Evolutionary conservation across 176 grass and related monocot genomes (phyloP), one percentile per base, ranked within the genome.

Genomic region (Raddia distichophylla): DNA sequence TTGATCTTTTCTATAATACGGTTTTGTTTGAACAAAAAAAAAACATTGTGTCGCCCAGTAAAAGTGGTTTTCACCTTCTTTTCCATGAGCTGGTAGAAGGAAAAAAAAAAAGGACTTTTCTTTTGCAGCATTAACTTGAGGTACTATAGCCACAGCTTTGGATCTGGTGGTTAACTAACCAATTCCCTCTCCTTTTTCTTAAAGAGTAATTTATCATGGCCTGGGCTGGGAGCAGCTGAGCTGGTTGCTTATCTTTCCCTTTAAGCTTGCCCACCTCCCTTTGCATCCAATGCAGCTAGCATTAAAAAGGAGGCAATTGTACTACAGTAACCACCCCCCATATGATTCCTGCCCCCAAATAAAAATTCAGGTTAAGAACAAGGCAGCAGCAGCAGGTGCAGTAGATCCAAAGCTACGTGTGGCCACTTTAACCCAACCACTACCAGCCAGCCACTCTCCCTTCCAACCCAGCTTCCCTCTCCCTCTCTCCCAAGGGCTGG

Each of bases 401-500:
- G 76, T 54, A 80, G 76, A 80, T 80, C 76, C 81, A 53, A 50
- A 13, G 64, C 27, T 27, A 27, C 0, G 27, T 27, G 62, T 61
- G 54, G 35, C 62, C 53, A 53, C 82, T 85, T 80, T 85, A 58
- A 58, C 71, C 82, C 80, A 78, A 72, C 84, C 17, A 76, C 69
- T 11, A 20, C 40, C 84, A 16, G 4, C 59, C 46, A 54, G 6
- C 73, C 27, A 64, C 47, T 55, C 54, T 47, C 10, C n/a, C 64
- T 70, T 49, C 60, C 63, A 84, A 69, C 60, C 82, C 82, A 70
- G 54, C 83, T 79, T 85, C 83, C 83, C 34, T 72, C 34, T 72
- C 27, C 27, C 27, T 27, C 27, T 27, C 27, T 27, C 59, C 57
- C 60, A 86, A 50, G 68, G 66, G 10, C 13, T 77, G 82, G 64